Base-by-base conservation (phyloP, 2,329 filamentous ascomycete species). In the Erysiphe pulchra region DNA sequence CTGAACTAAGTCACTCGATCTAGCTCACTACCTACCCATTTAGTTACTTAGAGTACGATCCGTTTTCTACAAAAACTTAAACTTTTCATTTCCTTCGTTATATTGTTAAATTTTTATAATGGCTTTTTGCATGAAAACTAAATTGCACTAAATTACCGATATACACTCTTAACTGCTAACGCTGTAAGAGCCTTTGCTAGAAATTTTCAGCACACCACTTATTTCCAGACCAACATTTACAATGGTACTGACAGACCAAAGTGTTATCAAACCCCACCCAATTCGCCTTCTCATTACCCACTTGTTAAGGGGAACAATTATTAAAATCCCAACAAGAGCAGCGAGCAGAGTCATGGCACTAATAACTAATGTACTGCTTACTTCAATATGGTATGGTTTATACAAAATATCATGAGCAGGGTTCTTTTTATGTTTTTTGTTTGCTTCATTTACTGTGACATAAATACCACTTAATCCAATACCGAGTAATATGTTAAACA, bases 401-500 rank as follows among this genome's bases (percentile, higher is more conserved):
- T 85, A 86, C 46, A 68, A 63, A 47, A 80, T 61, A 4, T 73
- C 69, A 48, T 65, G 63, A 16, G 73, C 65, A 0, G 81, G 81
- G 54, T 87, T 76, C 52, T 77, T 77, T 28, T 65, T 61, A 49
- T 82, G 74, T 45, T 67, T 67, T 50, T 73, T 67, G 53, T 79
- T 72, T 16, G 79, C 80, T 31, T 73, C 69, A 46, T 70, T 70
- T 14, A 92, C 68, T 47, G 82, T 86, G 71, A 94, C 90, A 58
- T 86, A 92, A 36, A 83, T 71, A 14, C 90, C 90, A 24, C 80
- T 81, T 4, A 95, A 67, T n/a, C 90, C 90, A 45, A 98, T 86
- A 0, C 90, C 90, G 4, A 98, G 71, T 0, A 98, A 65, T 50
- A 98, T 98, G 55, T 98, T 98, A 37, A 98, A 71, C 84, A 98